Conservation (phyloP, 2,329 filamentous ascomycete genomes). For the Sclerotinia subarctica region DNA sequence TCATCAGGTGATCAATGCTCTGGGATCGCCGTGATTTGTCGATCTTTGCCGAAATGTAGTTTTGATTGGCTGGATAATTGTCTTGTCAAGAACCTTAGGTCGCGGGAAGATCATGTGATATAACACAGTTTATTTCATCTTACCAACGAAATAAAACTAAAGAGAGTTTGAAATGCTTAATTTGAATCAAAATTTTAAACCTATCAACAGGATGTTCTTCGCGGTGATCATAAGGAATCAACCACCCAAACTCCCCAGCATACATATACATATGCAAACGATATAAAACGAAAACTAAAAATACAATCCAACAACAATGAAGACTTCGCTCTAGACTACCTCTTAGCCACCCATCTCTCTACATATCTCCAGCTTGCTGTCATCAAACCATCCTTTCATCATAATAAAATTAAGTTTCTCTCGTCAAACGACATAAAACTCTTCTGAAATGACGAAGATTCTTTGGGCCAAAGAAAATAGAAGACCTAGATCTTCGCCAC, state of each 20-base stretch:
- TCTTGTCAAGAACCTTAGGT: no score
- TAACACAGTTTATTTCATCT: no score
- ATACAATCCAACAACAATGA: not conserved
- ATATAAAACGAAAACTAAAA: not conserved
- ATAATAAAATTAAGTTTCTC: not conserved
- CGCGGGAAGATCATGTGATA: not conserved
- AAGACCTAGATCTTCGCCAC: not conserved
- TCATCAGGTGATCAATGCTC: not conserved
- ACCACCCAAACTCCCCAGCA: no score
- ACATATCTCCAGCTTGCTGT: no score
- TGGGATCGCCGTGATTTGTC: not conserved
- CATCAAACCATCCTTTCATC: not conserved
- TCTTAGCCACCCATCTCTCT: not conserved
- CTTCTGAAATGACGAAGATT: not conserved
- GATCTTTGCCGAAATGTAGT: not conserved
- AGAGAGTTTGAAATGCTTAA: no score
- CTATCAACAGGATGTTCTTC: no score
- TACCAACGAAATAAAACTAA: no score
- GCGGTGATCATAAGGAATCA: not conserved
- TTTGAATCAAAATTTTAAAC: no score
- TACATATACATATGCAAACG: not conserved
- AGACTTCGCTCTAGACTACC: not conserved
- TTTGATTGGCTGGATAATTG: not conserved
- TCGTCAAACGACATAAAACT: not conserved
- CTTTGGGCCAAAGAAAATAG: not conserved